These are phyloP conservation scores for Alternaria viburni DNA, from an alignment of 2,329 filamentous ascomycete genomes.

Conservation along the genomic window DNA sequence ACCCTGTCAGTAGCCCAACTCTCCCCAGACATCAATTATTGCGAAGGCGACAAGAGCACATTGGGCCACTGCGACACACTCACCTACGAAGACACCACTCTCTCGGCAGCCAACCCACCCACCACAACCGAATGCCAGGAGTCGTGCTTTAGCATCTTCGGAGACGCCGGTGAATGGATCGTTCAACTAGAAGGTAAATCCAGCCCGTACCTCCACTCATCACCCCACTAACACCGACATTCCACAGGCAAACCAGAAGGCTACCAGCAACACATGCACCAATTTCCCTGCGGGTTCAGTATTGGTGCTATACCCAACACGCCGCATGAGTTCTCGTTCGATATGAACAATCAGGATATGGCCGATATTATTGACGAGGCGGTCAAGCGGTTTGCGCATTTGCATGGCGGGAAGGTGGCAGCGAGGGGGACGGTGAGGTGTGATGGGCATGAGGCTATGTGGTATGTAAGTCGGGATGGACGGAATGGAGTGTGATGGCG, in stretches of 20 bases:
- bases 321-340: slow-evolving; percentile 20
- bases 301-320: slow-evolving; percentile 20
- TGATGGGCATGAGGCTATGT: slow-evolving; percentile 20
- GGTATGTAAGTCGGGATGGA: slow-evolving; percentile 19
- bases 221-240: not conserved
- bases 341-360: slow-evolving; percentile 33
- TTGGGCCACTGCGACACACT: slow-evolving; percentile 25
- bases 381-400: slow-evolving; percentile 18
- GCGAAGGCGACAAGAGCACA: slow-evolving; percentile 9
- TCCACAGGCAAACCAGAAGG: slow-evolving; percentile 16
- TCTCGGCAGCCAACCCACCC: slow-evolving; percentile 10
- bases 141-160: slow-evolving; percentile 17
- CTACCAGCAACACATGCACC: slow-evolving; percentile 21
- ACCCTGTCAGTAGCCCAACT: slow-evolving; percentile 1
- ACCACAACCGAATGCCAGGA: slow-evolving; percentile 19
- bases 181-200: slow-evolving; percentile 18
- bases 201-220: too few relatives aligned
- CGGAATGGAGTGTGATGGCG: not conserved
- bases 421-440: slow-evolving; percentile 27
- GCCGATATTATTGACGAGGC: slow-evolving; percentile 30
- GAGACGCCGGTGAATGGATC: slow-evolving; percentile 30
- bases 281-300: slow-evolving; percentile 22
- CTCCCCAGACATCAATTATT: slow-evolving; percentile 2
- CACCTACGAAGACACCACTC: slow-evolving; percentile 22
- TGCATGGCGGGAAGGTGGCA: slow-evolving; percentile 24